A percentile compares a stretch with the other conserved stretches of the same genome.
These are phyloP conservation scores for Gnetum montanum DNA, from an alignment of 75 land plant genomes.

Conservation along the genomic window DNA sequence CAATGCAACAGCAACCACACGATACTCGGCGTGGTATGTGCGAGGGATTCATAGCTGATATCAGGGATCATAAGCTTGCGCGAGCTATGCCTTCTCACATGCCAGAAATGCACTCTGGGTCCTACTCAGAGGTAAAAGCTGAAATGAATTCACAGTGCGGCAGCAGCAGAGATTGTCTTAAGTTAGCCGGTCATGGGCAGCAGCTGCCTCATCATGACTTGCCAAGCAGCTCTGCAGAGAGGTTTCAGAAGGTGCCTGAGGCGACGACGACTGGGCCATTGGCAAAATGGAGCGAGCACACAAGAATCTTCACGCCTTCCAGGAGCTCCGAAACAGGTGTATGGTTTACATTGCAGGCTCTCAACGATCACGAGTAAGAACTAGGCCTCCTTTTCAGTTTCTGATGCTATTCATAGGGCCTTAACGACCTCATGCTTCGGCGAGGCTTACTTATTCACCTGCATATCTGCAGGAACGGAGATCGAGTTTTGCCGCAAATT, in stretches of 20 bases:
- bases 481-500: constrained; percentile 52
- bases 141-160: no score
- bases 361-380: constrained; percentile 36
- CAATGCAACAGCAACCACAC: no score
- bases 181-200: not conserved
- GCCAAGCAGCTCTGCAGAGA: not conserved
- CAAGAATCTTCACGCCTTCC: constrained; percentile 22
- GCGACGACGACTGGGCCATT: no score
- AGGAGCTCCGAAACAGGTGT: constrained; percentile 30
- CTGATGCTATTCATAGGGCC: not conserved
- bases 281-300: no score
- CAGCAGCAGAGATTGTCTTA: constrained; percentile 6
- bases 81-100: no score
- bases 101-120: no score
- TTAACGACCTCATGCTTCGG: not conserved
- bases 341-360: constrained; percentile 46
- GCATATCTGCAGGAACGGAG: constrained; percentile 33
- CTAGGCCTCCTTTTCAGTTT: not conserved
- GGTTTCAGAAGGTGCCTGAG: not conserved
- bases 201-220: no score
- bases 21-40: no score
- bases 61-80: no score
- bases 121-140: no score
- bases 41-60: no score
- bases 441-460: not conserved